phyloP scores from a whole-genome alignment of 225 moss, liverwort and hornwort species.

The Asterella californica region DNA sequence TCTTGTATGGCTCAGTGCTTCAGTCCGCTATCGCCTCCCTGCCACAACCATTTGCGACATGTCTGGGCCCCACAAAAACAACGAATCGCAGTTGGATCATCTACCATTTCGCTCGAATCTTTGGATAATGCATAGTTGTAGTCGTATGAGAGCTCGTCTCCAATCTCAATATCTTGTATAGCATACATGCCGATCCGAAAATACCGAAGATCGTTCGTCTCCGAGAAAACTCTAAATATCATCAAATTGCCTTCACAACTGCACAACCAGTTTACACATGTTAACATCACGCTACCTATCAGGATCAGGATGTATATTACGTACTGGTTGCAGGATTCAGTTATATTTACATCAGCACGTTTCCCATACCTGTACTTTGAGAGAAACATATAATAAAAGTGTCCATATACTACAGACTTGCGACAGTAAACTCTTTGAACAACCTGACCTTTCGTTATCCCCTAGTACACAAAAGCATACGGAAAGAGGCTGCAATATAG shows the following conservation, averaged over 20 bases:
- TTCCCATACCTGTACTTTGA: no score
- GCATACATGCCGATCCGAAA: conserved; percentile 94
- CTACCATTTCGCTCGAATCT: conserved; percentile 35
- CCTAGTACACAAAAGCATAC: neutral
- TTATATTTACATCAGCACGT: no score
- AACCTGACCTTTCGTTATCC: neutral
- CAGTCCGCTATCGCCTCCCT: conserved; percentile 31
- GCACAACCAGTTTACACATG: conserved; percentile 13
- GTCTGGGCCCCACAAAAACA: conserved; percentile 69
- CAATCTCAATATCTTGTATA: conserved; percentile 80
- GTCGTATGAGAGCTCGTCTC: conserved; percentile 89
- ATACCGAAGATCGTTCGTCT: conserved; percentile 64
- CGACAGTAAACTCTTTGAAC: neutral
- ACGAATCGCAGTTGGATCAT: conserved; percentile 69
- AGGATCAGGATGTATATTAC: neutral
- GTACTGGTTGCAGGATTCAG: no score
- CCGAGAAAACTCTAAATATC: conserved; percentile 81
- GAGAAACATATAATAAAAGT: no score
- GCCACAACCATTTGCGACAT: conserved; percentile 89
- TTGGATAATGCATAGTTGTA: conserved; percentile 67
- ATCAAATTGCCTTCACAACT: conserved; percentile 97
- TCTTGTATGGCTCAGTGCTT: conserved; percentile 15
- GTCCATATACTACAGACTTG: no score
- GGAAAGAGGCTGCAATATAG: neutral
- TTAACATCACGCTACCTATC: neutral